Evolutionary conservation across 768 basidiomycete genomes (phyloP), one percentile per base, ranked within the genome.

Genomic region (Sarcodon aspratus): DNA sequence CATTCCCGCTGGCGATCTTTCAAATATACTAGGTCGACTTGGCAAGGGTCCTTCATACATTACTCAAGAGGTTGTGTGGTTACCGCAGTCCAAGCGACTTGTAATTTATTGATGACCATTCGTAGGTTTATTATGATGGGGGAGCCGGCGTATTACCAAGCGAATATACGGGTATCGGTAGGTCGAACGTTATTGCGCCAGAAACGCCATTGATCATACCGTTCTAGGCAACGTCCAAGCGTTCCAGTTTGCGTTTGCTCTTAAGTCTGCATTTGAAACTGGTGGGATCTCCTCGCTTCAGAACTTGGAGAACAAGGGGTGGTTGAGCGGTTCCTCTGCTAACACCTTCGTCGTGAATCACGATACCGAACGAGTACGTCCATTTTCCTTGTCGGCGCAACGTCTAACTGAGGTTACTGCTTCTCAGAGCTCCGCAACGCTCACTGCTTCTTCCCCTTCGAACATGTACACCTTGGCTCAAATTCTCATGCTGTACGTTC

Each of bases 271-370:
- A 8, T 63, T 63, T 47, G 33, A 36, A 9, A 46, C 38, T 13
- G 17, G 35, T 18, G 55, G 51, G n/a, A 55, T 63, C 37, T 42
- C 48, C 9, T 36, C 31, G 2, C 46, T 63, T 48, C 50, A 48
- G 27, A 55, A 48, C 45, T 46, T 59, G 12, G 49, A 57, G 8
- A 35, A 17, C 21, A 48, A 49, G 33, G 55, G 59, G 51, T 63
- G 58, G 60, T 49, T 61, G 15, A 17, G 52, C 1, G 48, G 55
- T 31, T 47, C 44, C 11, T 21, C 18, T 6, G 62, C 62, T 0
- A 64, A 62, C 47, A 53, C 61, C 33, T 64, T 62, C 45, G 63
- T 63, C 33, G 53, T 61, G 1, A 59, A 63, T 47, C 62, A 63
- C 45, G 62, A 63, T 45, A 63, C 62, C 10, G 62, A 63, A 45